Evolutionary conservation across 176 grass and related monocot genomes (phyloP), one percentile per base, ranked within the genome.

Genomic region (maize (Zea mays)): DNA sequence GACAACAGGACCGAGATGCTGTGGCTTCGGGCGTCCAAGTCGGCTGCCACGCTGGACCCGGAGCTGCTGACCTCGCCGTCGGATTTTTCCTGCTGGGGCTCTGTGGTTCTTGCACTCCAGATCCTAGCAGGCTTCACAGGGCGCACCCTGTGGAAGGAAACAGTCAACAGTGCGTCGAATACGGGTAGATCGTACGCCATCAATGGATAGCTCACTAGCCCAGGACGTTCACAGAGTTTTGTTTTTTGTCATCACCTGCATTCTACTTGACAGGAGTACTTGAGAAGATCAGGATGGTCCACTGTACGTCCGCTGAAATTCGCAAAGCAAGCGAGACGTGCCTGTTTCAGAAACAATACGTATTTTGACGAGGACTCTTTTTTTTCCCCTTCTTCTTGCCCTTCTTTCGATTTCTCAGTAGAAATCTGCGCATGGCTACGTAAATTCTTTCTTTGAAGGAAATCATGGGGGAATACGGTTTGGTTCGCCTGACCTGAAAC

Each of bases 241-340:
- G 27, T 67, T 59, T 73, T 63, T 51, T 66, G 70, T 11, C 27
- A 67, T 66, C 37, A 93, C 96, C 96, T 90, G 92, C 96, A 99
- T 86, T 90, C 85, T 67, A 99, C 36, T 70, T 92, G 65, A 72
- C 96, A 99, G 35, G 96, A 90, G 62, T 99, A 99, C 78, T 95
- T 90, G 33, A 99, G 89, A 85, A 99, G 90, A 51, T 93, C 85
- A 64, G 89, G 83, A 87, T 87, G 79, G 74, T 95, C 73, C 47
- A 83, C 68, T 55, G 92, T 95, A 74, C 76, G 92, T 19, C 92
- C 96, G 75, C 96, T 99, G 81, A 83, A 95, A 99, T 89, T 87
- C 71, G 21, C 40, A 87, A 16, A 62, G 7, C 27, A 37, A 15
- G 10, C 0, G 38, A 85, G 67, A 74, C 51, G 83, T 85, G 15